Evolutionary conservation across 352 stramenopile species (phyloP), one percentile per base, ranked within the genome.

Genomic region (Peronosclerospora sorghi): DNA sequence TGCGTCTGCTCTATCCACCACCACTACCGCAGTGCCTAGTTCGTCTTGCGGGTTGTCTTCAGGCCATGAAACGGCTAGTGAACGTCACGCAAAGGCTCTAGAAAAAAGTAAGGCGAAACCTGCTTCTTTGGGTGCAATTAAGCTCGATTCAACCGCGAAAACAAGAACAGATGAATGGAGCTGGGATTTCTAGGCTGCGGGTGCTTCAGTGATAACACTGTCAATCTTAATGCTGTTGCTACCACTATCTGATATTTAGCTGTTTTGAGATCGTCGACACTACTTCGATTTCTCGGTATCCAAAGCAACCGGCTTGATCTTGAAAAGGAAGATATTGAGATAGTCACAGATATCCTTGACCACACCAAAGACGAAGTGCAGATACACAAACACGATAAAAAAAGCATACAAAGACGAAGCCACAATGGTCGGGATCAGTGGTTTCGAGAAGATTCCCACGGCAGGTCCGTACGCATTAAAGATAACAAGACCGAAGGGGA

Each of bases 321-420:
- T 88, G 57, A 93, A 87, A 43, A 87, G 56, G 51, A 70, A 83
- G 53, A 90, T 93, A 52, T 86, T 72, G 47, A 93, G 66, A 59
- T 86, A 85, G 51, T 83, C 64, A 51, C 80, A 89, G 30, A 93
- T 93, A 51, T 90, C 77, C 49, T 71, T 76, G 37, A 93, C 75
- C 14, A 90, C 80, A 56, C 78, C 62, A 15, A 65, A 65, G 10
- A 93, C 73, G 40, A 83, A 93, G 60, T 93, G 73, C 32, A 86
- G 41, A 55, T 93, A 93, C 5, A 89, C 61, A 10, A 65, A 49
- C 32, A 75, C 41, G 50, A 89, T 86, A 57, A 82, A 75, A n/a
- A 80, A 44, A 36, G 71, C 56, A 56, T 90, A 93, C 51, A 81
- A 49, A 35, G 58, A 60, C 23, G 77, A 76, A 19, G 77, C 75